These are phyloP conservation scores for Monascus purpureus DNA, from an alignment of 495 filamentous ascomycete genomes.

Conservation along the genomic window DNA sequence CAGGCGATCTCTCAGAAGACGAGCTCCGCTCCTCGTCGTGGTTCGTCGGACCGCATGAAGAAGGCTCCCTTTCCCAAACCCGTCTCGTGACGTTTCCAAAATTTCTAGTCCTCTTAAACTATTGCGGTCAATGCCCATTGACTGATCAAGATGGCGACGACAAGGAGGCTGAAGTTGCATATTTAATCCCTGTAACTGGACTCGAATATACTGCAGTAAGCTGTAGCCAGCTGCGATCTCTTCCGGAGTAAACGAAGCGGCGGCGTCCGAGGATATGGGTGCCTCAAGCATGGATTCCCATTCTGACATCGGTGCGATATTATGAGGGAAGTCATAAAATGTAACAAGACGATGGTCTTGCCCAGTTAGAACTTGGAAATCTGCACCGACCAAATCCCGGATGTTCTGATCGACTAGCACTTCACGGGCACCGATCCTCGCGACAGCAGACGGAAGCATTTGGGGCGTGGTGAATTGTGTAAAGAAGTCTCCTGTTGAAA, in stretches of 20 bases:
- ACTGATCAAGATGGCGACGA: constrained; percentile 53
- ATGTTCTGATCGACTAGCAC: constrained; percentile 59
- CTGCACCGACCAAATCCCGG: constrained; percentile 29
- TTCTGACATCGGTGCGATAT: constrained; percentile 34
- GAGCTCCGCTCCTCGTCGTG: constrained; percentile 76
- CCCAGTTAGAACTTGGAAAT: constrained; percentile 25
- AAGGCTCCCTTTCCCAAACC: constrained; percentile 61
- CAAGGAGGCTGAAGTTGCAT: constrained; percentile 77
- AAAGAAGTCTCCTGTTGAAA: constrained; percentile 88
- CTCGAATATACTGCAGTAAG: constrained; percentile 69
- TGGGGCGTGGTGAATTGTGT: constrained; percentile 65
- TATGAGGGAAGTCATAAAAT: constrained; percentile 21
- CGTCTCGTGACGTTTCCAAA: constrained; percentile 65
- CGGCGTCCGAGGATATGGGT: constrained; percentile 27
- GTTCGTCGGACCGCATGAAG: constrained; percentile 81
- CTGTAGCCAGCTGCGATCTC: constrained; percentile 53
- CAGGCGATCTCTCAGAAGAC: constrained; percentile 71
- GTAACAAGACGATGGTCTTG: constrained; percentile 33
- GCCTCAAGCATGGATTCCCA: constrained; percentile 71
- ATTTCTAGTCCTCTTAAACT: constrained; percentile 85
- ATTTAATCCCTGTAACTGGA: constrained; percentile 60
- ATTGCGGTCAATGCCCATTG: constrained; percentile 84
- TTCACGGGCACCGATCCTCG: constrained; percentile 73
- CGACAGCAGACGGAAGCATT: constrained; percentile 61
- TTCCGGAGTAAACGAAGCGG: constrained; percentile 27